Conservation (phyloP, 176 grass and related monocot genomes). For the Aechmea fasciata region DNA sequence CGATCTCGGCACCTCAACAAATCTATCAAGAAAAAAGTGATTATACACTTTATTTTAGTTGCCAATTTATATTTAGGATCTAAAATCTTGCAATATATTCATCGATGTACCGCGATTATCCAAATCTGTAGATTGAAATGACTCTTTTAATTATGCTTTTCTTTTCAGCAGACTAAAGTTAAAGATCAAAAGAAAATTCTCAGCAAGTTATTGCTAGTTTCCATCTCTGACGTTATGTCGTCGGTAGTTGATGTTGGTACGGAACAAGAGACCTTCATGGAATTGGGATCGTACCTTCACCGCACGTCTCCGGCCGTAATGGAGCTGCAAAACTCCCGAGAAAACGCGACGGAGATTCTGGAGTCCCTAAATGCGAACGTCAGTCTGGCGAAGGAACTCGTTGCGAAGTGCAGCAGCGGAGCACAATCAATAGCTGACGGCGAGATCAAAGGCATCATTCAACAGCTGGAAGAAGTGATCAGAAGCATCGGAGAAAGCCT, state of each 20-base stretch:
- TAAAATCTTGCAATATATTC: too few species aligned
- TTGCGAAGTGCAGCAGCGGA: slow-evolving; percentile 30
- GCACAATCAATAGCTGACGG: slow-evolving; percentile 38
- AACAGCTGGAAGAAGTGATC: slow-evolving; percentile 57
- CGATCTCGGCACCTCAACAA: too few species aligned
- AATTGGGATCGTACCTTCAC: slow-evolving; percentile 42
- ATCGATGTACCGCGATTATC: too few species aligned
- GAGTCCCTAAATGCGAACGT: slow-evolving; percentile 61
- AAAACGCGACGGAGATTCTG: slow-evolving; percentile 18
- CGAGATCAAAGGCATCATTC: slow-evolving; percentile 37
- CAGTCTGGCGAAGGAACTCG: slow-evolving; percentile 57
- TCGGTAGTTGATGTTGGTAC: slow-evolving; percentile 9
- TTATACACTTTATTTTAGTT: too few species aligned
- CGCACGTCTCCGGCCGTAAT: slow-evolving; percentile 7
- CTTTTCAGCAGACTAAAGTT: slow-evolving; percentile 32
- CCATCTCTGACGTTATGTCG: slow-evolving; percentile 49
- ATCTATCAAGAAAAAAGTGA: too few species aligned
- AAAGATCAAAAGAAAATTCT: slow-evolving; percentile 32
- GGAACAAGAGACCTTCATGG: slow-evolving; percentile 47
- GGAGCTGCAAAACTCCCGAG: slow-evolving; percentile 30
- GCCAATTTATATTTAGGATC: too few species aligned
- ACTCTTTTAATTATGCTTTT: background rate
- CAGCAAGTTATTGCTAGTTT: slow-evolving; percentile 29
- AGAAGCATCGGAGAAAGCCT: slow-evolving; percentile 52
- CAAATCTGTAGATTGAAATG: too few species aligned